phyloP scores from a whole-genome alignment of 805 yeast species.

The Teunomyces kruisii region DNA sequence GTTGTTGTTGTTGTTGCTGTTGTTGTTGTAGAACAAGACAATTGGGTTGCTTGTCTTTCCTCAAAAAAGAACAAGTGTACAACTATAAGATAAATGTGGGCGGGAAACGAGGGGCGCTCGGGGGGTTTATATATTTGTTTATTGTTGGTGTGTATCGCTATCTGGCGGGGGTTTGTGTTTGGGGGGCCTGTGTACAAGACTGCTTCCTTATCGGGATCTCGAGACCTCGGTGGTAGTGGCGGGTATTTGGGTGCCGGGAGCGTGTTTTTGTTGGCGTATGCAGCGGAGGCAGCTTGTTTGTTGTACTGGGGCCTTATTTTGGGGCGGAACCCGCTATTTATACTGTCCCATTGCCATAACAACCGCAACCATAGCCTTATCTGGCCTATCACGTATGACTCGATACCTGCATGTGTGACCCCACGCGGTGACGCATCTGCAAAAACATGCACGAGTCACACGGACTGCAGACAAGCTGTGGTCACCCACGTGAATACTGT shows the following conservation, averaged over 20 bases:
- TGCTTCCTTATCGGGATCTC: constrained; percentile 2
- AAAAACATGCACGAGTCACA: not conserved
- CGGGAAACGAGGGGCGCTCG: not conserved
- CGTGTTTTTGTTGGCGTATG: not conserved
- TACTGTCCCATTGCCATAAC: not conserved
- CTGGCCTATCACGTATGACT: too few species aligned
- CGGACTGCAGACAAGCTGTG: too few species aligned
- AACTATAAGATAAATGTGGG: too few species aligned
- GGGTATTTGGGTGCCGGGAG: too few species aligned
- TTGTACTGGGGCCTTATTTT: too few species aligned
- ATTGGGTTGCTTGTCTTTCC: not conserved
- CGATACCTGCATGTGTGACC: not conserved
- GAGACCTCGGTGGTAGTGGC: not conserved
- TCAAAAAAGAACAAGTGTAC: not conserved
- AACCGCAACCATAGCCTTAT: too few species aligned
- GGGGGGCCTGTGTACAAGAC: not conserved
- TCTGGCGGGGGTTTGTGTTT: constrained; percentile 2
- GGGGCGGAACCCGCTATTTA: too few species aligned
- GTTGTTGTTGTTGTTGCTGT: too few species aligned
- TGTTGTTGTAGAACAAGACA: not conserved
- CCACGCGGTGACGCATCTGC: not conserved
- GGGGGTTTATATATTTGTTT: constrained; percentile 7
- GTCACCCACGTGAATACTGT: not conserved
- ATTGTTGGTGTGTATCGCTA: constrained; percentile 5
- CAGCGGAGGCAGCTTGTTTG: too few species aligned